Evolutionary conservation across 441 rosid genomes (phyloP), one percentile per base, ranked within the genome.

Genomic region (Euphorbia schlechtendalii): DNA sequence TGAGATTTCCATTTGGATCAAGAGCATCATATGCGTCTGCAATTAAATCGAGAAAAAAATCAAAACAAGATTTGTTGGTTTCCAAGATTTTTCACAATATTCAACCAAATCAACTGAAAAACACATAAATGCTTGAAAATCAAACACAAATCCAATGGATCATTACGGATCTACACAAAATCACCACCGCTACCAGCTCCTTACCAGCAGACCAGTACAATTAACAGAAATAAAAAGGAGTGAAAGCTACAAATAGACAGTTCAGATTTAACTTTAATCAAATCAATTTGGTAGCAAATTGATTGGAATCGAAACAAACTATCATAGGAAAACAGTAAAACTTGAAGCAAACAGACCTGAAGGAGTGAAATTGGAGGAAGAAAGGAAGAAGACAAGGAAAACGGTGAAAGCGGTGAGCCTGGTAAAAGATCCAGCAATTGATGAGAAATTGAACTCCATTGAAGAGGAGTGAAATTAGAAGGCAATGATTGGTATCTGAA

Each of bases 1-100:
- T 90, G 77, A 93, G 84, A 75, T 93, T 89, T 30, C 94, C 97
- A 71, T 52, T 80, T 63, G 98, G 98, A 73, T 92, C 97, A 65
- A 93, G 84, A 38, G 95, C 81, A 79, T 90, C 98, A 79, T 90
- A 90, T 34, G 92, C 92, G 65, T 86, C 97, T 69, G 69, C 79
- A 72, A 71, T 56, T 18, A 55, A 15, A 56, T 56, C 58, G 62
- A 46, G 30, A 15, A 25, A 64, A 48, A 18, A 64, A 32, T 32
- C 34, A 40, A 60, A 72, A 52, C 69, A 51, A 56, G 46, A 66
- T 59, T 61, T 54, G 56, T 22, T 45, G 56, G 24, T 41, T 46
- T 24, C 34, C 68, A 59, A 69, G 20, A 66, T 12, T 64, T 4
- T 36, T 62, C 38, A n/a, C 32, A 46, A 41, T 32, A 64, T 46